Conservation (phyloP, 1,139 yeast genomes). For the Geotrichum candidum region DNA sequence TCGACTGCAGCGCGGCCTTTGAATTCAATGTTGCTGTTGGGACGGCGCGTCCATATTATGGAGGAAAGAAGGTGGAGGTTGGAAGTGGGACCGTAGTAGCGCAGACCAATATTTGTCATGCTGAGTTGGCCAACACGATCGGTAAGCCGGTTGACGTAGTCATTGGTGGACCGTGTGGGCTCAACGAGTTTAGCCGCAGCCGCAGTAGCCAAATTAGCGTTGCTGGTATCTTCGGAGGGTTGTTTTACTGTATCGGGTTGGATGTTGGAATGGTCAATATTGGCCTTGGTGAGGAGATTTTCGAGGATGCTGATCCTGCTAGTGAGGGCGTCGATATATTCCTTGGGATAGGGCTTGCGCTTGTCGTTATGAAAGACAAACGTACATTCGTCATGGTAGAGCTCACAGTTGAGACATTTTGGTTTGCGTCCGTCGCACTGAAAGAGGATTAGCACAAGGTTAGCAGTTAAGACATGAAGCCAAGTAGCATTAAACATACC, state of each 20-base stretch:
- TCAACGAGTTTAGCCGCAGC: not conserved
- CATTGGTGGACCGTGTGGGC: not conserved
- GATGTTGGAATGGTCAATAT: constrained; percentile 1
- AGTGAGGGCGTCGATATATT: constrained; percentile 19
- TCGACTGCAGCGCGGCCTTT: constrained; percentile 17
- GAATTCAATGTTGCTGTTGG: constrained; percentile 16
- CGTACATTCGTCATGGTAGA: constrained; percentile 38
- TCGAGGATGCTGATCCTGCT: constrained; percentile 16
- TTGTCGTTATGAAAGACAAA: constrained; percentile 20
- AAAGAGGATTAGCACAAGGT: not conserved
- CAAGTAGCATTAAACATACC: not conserved
- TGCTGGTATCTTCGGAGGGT: not conserved
- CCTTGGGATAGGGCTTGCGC: constrained; percentile 20
- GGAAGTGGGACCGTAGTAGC: constrained; percentile 26
- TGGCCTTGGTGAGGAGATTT: constrained; percentile 12
- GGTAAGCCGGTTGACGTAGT: constrained; percentile 12
- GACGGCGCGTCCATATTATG: constrained; percentile 14
- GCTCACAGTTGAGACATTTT: constrained; percentile 56
- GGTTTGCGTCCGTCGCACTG: constrained; percentile 60
- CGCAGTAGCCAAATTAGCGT: not conserved
- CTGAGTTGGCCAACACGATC: constrained; percentile 18
- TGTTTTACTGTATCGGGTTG: not conserved
- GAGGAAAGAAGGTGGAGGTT: constrained; percentile 20
- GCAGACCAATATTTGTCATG: constrained; percentile 25
- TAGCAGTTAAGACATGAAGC: not conserved